These are phyloP conservation scores for Cicer cuneatum DNA, from an alignment of 306 rosid genomes.

Conservation along the genomic window DNA sequence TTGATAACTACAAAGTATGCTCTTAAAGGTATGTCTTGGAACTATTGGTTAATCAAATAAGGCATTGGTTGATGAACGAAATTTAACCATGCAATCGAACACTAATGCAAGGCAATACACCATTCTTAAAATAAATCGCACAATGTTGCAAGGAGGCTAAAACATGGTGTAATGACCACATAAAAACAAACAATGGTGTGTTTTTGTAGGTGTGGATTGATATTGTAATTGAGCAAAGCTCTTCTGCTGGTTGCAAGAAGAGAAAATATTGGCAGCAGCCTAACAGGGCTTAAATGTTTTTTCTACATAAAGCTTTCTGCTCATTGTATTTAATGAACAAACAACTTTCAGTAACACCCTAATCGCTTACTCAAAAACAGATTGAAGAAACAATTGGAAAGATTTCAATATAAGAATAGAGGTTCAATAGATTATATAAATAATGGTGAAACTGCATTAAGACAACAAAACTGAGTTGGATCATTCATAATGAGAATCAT, in stretches of 20 bases:
- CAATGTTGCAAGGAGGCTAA: background rate
- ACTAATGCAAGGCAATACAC: background rate
- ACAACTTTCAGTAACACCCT: background rate
- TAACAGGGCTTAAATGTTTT: background rate
- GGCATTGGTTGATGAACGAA: background rate
- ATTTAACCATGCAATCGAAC: background rate
- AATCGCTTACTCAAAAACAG: background rate
- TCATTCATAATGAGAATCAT: background rate
- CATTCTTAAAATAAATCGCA: background rate
- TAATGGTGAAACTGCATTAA: conserved; percentile 1
- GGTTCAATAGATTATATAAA: conserved; percentile 18
- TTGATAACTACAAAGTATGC: too few species aligned
- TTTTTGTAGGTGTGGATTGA: background rate
- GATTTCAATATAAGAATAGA: background rate
- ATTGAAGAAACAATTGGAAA: background rate
- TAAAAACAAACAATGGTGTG: background rate
- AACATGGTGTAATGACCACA: background rate
- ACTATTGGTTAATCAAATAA: background rate
- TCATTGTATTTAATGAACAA: background rate
- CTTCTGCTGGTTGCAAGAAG: background rate
- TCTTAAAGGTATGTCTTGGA: background rate
- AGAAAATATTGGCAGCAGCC: background rate
- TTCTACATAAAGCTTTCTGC: background rate
- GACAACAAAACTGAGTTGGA: conserved; percentile 8
- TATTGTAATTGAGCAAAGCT: background rate